Base-by-base conservation (phyloP, 2,329 filamentous ascomycete species). In the Aspergillus clavatus region DNA sequence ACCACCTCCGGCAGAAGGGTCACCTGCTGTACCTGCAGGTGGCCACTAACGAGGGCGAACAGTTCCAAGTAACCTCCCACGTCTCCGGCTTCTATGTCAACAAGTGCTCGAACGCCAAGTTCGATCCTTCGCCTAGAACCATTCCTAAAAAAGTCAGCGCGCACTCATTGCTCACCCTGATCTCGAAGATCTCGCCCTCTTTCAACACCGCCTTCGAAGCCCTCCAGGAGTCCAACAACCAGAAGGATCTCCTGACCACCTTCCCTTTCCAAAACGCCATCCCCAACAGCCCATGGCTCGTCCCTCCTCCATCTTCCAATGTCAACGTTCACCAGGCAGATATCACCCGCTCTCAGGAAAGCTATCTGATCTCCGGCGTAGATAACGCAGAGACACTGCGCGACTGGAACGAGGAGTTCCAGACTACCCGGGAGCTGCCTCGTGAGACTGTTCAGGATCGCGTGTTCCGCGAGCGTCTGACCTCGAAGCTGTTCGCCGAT, bases 331-430 rank as follows among this genome's bases (percentile, higher is more conserved):
- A 98, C 66, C 80, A 85, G 59, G 68, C 90, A 19, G 93, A 98
- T 65, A 80, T 89, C 51, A 88, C 90, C 18, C 82, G 94, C 44
- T 87, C 90, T 18, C 93, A 98, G 70, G 93, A 98, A 74, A 87
- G 86, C 39, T 96, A 88, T 64, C 75, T 98, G 48, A 83, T 97
- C 48, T 81, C 87, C 16, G 94, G 94, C 23, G 84, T 90, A 21
- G 93, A 98, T 61, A 95, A 91, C 65, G 88, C 89, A 0, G 93
- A 98, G 63, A 95, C 89, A 4, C 75, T 98, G 52, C 83, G 93
- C 47, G 93, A 98, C 68, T 98, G 94, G 91, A 98, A 98, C 59
- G 93, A 98, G 68, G 93, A 98, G 65, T 95, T 98, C 64, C 93
- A 98, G 69, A 95, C 91, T 2, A 95, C 93, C 8, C 84, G 89